A percentile compares a stretch with the other conserved stretches of the same genome.
Conservation (phyloP, 441 rosid genomes). For the Daphne laureola region DNA sequence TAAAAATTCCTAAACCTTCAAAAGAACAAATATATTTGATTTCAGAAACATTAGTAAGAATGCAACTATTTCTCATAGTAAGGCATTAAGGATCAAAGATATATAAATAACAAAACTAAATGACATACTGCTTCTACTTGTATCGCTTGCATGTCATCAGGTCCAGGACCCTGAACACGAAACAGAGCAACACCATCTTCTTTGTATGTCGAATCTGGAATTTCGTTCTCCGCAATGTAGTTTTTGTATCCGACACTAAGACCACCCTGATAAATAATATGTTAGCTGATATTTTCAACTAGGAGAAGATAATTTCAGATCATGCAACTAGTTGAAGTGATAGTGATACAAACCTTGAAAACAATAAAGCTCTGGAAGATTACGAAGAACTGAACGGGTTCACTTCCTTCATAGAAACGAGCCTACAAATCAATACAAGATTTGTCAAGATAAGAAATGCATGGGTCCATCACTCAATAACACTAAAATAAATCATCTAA, state of each 20-base stretch:
- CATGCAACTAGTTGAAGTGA: constrained; percentile 9
- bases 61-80: constrained; percentile 1
- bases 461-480: neutral
- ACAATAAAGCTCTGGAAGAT: constrained; percentile 90
- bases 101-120: constrained; percentile 8
- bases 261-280: constrained; percentile 63
- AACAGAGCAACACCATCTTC: constrained; percentile 74
- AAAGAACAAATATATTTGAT: neutral
- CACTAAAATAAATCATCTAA: neutral
- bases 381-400: constrained; percentile 86
- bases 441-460: constrained; percentile 13
- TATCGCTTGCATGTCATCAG: constrained; percentile 97
- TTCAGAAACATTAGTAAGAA: constrained; percentile 7
- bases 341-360: constrained; percentile 57
- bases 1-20: no score
- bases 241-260: constrained; percentile 75
- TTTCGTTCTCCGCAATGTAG: constrained; percentile 57
- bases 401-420: constrained; percentile 78
- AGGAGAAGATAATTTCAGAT: constrained; percentile 4
- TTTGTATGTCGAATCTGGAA: constrained; percentile 68
- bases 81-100: constrained; percentile 2
- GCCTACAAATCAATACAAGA: constrained; percentile 41
- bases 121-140: constrained; percentile 89
- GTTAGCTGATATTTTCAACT: constrained; percentile 15
- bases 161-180: constrained; percentile 94